These are phyloP conservation scores for Rhododendron griersonianum DNA, from an alignment of 148 eudicot species.

Conservation along the genomic window DNA sequence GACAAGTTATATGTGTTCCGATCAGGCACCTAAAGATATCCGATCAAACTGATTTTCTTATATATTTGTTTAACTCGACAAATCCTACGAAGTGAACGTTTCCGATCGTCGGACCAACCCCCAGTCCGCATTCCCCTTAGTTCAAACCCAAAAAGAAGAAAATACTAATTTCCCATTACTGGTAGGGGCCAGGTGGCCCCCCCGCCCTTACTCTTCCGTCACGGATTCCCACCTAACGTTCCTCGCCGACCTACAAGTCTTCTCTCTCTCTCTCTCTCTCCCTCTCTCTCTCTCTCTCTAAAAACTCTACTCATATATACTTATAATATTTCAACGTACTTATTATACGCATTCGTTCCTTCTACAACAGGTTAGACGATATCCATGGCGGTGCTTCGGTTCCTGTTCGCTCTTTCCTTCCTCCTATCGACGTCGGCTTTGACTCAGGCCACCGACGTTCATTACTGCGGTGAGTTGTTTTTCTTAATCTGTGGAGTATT, in stretches of 20 bases:
- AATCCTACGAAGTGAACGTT: no score
- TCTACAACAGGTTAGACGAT: not conserved
- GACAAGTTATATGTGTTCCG: no score
- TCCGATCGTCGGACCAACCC: no score
- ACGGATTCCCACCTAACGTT: not conserved
- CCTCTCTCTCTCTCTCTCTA: not conserved
- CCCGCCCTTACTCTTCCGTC: not conserved
- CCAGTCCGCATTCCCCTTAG: no score
- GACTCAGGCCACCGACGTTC: constrained; percentile 32
- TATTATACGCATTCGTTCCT: not conserved
- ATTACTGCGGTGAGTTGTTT: constrained; percentile 45
- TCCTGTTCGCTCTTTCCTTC: constrained; percentile 14
- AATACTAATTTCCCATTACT: no score
- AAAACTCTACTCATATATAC: no score
- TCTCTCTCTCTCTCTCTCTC: not conserved
- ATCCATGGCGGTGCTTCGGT: constrained; percentile 15
- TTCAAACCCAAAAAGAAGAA: no score
- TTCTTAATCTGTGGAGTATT: not conserved
- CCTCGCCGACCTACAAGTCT: not conserved
- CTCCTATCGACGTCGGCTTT: constrained; percentile 28
- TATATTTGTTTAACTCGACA: no score
- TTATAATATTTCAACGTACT: no score
- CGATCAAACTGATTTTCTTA: no score
- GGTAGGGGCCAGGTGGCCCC: not conserved
- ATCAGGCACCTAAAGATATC: no score